Evolutionary conservation across 2,329 filamentous ascomycete species (phyloP), one percentile per base, ranked within the genome.

Genomic region (Coniochaeta pulveracea): DNA sequence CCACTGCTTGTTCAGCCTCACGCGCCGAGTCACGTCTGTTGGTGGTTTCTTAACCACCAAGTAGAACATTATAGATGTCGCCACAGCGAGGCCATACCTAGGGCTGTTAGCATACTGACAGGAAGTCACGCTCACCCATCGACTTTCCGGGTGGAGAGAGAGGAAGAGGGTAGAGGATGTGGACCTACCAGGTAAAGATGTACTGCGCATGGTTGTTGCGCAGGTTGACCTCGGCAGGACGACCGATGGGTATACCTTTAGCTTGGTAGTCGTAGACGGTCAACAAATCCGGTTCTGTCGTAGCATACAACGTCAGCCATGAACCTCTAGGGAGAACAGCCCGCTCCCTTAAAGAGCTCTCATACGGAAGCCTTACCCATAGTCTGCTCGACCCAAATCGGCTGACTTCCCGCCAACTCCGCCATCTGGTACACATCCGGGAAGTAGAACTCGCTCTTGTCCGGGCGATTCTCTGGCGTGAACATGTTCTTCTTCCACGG

Each of bases 401-500:
- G 69, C 58, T 95, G 85, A 47, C 81, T 88, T 2, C 83, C 85
- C 16, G 77, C 78, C 52, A 85, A 58, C 40, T 64, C 66, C 2
- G 91, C 91, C 91, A 98, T 98, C 65, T 95, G 76, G 47, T 70
- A 58, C 16, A 98, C 85, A 56, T 94, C 89, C 0, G 91, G 89
- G 50, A 98, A 98, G 60, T 94, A 94, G 54, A 93, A 98, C 56
- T 86, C 79, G 38, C 80, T 75, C 50, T 77, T 76, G 45, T 88
- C 79, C 0, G 89, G 89, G 45, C 75, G 66, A 48, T 98, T 98
- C 0, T 82, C 77, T 0, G 91, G 91, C 36, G 91, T 98, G 55
- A 98, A 98, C 72, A 88, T 81, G 55, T 98, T 98, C 69, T 89
- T 93, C 70, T 93, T 91, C 74, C 85, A 93, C 7, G 89, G 89